Evolutionary conservation across 2,329 filamentous ascomycete genomes (phyloP), one percentile per base, ranked within the genome.

Genomic region (Fusarium sororula): DNA sequence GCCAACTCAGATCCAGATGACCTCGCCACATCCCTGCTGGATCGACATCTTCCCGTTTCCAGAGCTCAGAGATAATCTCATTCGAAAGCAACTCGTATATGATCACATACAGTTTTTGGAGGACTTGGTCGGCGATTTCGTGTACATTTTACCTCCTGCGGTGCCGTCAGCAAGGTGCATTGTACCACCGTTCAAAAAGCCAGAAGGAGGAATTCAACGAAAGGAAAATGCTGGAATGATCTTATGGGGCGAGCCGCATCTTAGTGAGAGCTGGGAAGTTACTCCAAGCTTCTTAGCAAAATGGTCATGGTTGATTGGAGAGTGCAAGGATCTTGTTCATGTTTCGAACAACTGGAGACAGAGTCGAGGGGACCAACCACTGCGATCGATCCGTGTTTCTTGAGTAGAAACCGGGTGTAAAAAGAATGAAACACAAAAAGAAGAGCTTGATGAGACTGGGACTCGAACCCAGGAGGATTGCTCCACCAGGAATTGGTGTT

Each of bases 1-100:
- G 14, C 73, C 73, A 47, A 75, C 73, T 17, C 50, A 66, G n/a
- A 60, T 72, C 28, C 73, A 75, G 30, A 75, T 75, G 73, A 72
- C 56, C 35, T 63, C 35, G 2, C 64, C 70, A 7, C 74, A 75
- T 26, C 59, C 67, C 6, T 44, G 24, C 14, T 75, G 70, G 70
- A 72, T 75, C 12, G 67, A 72, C 20, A 35, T 60, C 7, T 15
- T 75, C 6, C 74, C 70, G 1, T 75, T 72, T 5, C 67, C 70
- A 14, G 42, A 66, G 11, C 39, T 75, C 1, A 42, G 73, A n/a
- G 60, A 75, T 20, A 75, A 70, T n/a, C 45, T 75, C 3, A 69
- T 75, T 17, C 50, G 44, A 3, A 38, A 41, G 9, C 70, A 75
- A 37, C 14, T 45, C 15, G 32, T 11, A 12, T 74, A 74, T 11